Conservation (phyloP, 2,329 filamentous ascomycete species). For the Nannizziopsis arthrosporioides region DNA sequence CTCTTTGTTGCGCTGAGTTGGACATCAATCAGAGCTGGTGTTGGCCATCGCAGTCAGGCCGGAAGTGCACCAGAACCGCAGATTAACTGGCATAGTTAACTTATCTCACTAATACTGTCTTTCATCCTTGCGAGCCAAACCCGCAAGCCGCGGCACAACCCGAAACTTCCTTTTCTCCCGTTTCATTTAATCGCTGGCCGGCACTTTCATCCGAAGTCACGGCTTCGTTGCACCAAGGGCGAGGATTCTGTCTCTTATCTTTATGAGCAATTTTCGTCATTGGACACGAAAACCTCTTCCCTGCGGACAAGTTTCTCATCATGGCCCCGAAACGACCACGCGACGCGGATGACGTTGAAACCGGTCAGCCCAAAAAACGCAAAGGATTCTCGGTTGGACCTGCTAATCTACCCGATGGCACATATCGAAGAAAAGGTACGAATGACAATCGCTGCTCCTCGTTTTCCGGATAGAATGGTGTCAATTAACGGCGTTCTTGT, state of each 20-base stretch:
- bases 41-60: no score
- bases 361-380: conserved; percentile 34
- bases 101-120: no score
- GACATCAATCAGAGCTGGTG: background rate
- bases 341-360: conserved; percentile 10
- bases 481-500: background rate
- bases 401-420: conserved; percentile 80
- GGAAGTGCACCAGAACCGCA: no score
- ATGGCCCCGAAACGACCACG: conserved; percentile 16
- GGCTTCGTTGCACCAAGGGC: no score
- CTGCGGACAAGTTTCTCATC: background rate
- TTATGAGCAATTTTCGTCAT: background rate
- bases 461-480: no score
- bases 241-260: background rate
- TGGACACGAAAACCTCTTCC: background rate
- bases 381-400: conserved; percentile 80
- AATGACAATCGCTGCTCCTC: no score
- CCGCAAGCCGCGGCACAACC: background rate
- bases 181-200: background rate
- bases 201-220: no score
- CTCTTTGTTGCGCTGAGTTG: background rate
- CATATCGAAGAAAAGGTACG: conserved; percentile 66
- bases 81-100: no score
- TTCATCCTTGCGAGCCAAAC: background rate
- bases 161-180: background rate